Conservation (phyloP, 1,139 yeast genomes). For the Diutina ranongensis region DNA sequence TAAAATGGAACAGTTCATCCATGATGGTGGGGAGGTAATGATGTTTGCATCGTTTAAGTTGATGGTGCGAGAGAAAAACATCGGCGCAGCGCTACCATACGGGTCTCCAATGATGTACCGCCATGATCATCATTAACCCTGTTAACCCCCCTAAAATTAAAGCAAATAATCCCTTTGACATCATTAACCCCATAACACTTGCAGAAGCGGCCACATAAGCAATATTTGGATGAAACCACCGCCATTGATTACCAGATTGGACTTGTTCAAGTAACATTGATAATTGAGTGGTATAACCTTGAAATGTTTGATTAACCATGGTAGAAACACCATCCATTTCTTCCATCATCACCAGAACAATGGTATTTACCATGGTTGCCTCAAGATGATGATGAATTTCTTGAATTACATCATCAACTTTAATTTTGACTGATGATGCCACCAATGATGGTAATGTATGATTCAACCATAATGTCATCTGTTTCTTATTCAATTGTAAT, state of each 20-base stretch:
- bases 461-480: not conserved
- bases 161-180: not conserved
- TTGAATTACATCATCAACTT: not conserved
- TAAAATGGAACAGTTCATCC: slow-evolving; percentile 4
- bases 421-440: not conserved
- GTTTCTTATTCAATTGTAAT: not conserved
- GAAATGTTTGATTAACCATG: not conserved
- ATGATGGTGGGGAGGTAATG: no score
- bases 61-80: no score
- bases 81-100: no score
- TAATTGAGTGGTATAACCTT: not conserved
- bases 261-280: not conserved
- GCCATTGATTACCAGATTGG: not conserved
- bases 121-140: no score
- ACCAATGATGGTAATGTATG: not conserved
- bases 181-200: not conserved
- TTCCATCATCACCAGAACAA: not conserved
- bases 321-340: not conserved
- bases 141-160: not conserved
- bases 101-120: no score
- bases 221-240: no score
- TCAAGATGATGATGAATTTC: not conserved
- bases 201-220: not conserved
- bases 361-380: not conserved
- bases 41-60: no score